Percentiles rank a stretch among this genome's conserved stretches.
phyloP scores from a whole-genome alignment of 306 rosid genomes.

The Biancaea sappan region DNA sequence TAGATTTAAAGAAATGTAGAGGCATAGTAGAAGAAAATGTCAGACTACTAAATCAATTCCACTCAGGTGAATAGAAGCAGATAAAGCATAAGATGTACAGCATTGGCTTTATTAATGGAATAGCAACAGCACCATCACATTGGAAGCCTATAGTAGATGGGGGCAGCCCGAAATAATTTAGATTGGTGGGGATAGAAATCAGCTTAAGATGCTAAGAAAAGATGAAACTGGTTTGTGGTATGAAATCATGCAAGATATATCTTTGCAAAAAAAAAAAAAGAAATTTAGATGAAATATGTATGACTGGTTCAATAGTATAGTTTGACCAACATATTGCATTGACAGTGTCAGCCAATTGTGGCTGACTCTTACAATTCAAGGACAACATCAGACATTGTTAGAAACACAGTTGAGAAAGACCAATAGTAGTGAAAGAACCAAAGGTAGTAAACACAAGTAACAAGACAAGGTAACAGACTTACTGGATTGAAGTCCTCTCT shows the following conservation, averaged over 20 bases:
- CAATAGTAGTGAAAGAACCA: constrained; percentile 6
- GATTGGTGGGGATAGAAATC: not conserved
- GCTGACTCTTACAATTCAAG: constrained; percentile 1
- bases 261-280: not conserved
- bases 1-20: not conserved
- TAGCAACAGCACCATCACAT: not conserved
- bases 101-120: constrained; percentile 1
- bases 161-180: not conserved
- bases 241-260: constrained; percentile 6
- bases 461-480: constrained; percentile 22
- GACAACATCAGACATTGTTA: not conserved
- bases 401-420: not conserved
- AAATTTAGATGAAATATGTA: not conserved
- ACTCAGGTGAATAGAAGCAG: not conserved
- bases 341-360: not conserved
- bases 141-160: not conserved
- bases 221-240: not conserved
- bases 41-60: not conserved
- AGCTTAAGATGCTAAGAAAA: constrained; percentile 20
- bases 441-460: constrained; percentile 24
- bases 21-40: not conserved
- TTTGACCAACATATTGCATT: not conserved
- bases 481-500: constrained; percentile 95
- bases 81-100: not conserved
- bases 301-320: constrained; percentile 2